phyloP scores from a whole-genome alignment of 169 alveolate genomes.

The Eimeria zaria region DNA sequence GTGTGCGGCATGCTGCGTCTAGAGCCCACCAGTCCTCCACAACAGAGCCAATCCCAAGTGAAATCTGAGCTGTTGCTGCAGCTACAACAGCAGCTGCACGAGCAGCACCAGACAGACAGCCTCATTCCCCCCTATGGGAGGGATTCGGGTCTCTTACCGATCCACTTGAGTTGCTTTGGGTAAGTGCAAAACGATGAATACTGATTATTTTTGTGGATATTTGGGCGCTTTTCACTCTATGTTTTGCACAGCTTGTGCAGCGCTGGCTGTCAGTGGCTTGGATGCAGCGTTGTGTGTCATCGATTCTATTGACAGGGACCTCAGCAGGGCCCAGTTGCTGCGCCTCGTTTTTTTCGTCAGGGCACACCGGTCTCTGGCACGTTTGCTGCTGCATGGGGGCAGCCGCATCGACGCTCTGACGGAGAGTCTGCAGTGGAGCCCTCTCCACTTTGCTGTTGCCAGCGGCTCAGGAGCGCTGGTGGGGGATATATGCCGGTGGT shows the following conservation, averaged over 20 bases:
- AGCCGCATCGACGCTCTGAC: conserved; percentile 48
- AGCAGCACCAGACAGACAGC: neutral
- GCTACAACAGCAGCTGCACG: neutral
- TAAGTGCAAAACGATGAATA: neutral
- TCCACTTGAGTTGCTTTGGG: conserved; percentile 68
- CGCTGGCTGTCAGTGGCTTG: neutral
- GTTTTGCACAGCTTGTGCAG: neutral
- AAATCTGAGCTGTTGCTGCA: conserved; percentile 4
- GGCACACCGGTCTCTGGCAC: conserved; percentile 34
- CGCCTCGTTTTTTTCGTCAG: neutral
- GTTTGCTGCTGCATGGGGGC: conserved; percentile 38
- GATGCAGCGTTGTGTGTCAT: neutral
- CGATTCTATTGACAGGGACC: neutral
- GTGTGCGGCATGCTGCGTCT: conserved; percentile 50
- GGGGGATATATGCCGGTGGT: conserved; percentile 41
- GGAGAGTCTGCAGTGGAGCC: neutral
- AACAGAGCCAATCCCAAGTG: neutral
- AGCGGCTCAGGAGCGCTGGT: conserved; percentile 19
- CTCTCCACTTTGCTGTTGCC: conserved; percentile 43
- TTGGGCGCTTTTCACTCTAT: neutral
- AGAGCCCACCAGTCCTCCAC: neutral
- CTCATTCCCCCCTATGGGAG: conserved; percentile 10
- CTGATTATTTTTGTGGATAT: neutral
- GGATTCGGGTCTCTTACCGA: conserved; percentile 24
- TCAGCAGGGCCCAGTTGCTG: neutral